Percentiles rank a stretch among this genome's conserved stretches.
phyloP scores from a whole-genome alignment of 2,329 filamentous ascomycete species.

The Huntiella decipiens region DNA sequence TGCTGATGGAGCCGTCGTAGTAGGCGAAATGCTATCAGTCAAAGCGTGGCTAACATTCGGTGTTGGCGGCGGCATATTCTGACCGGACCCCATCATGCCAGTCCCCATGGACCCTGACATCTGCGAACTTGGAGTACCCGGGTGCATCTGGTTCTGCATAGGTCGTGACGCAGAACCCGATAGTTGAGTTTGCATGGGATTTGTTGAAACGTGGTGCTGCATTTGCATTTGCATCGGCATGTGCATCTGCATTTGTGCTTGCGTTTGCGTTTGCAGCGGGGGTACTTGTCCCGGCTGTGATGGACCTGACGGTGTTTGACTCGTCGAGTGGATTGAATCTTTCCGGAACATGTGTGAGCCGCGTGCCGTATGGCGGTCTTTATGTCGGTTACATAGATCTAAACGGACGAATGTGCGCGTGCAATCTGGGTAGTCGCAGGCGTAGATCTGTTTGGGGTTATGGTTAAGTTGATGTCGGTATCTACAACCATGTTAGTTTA shows the following conservation, averaged over 20 bases:
- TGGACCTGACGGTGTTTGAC: conserved; percentile 2
- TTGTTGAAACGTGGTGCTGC: background rate
- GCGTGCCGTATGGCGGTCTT: conserved; percentile 62
- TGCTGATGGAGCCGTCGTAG: too few relatives aligned
- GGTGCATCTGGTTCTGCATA: too few relatives aligned
- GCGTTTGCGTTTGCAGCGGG: background rate
- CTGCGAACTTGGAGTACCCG: too few relatives aligned
- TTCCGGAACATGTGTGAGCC: conserved; percentile 59
- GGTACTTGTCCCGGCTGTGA: conserved; percentile 15
- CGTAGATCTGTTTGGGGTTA: conserved; percentile 85
- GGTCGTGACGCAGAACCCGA: background rate
- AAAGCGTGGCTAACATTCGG: background rate
- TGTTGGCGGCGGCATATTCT: background rate
- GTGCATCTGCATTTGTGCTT: background rate
- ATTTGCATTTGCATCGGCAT: background rate
- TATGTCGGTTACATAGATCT: conserved; percentile 73
- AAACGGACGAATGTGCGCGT: conserved; percentile 80
- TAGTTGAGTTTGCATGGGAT: too few relatives aligned
- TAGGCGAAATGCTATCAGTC: background rate
- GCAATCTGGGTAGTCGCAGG: conserved; percentile 83
- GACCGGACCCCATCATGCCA: too few relatives aligned
- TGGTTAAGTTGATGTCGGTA: conserved; percentile 92
- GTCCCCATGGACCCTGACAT: too few relatives aligned
- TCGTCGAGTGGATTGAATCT: conserved; percentile 22
- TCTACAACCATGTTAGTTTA: conserved; percentile 18